Evolutionary conservation across 2,329 filamentous ascomycete species (phyloP).

Genomic region (Sclerotinia subarctica): DNA sequence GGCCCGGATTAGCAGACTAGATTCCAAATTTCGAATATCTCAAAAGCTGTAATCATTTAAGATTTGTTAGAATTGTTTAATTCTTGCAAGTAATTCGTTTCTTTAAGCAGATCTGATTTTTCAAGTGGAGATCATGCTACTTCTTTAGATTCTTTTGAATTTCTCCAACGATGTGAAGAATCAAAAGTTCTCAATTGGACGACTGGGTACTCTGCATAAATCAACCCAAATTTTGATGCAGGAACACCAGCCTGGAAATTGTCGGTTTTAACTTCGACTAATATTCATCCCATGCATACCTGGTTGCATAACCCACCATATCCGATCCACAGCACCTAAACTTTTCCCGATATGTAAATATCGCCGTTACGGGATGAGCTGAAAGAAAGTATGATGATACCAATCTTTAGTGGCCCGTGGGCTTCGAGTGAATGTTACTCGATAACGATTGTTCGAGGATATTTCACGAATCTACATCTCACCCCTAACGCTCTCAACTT

Average conservation of each 20-base stretch:
- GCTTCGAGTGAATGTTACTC: background rate
- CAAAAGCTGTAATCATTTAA: too few species aligned
- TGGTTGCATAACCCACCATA: background rate
- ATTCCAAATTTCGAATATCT: too few species aligned
- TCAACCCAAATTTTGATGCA: background rate
- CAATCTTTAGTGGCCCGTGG: background rate
- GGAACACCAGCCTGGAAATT: background rate
- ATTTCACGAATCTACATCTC: background rate
- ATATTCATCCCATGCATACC: background rate
- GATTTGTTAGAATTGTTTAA: too few species aligned
- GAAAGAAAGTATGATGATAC: background rate
- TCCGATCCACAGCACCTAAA: too few species aligned
- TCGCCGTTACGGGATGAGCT: background rate
- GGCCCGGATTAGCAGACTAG: too few species aligned
- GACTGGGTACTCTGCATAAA: background rate
- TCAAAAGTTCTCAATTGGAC: background rate
- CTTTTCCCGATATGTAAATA: background rate
- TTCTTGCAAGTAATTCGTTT: too few species aligned
- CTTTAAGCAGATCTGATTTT: too few species aligned
- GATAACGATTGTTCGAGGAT: background rate
- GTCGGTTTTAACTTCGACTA: background rate
- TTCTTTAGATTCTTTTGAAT: too few species aligned
- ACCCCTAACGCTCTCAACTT: background rate
- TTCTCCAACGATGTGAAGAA: too few species aligned
- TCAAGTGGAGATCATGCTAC: too few species aligned